Evolutionary conservation across 2,329 filamentous ascomycete genomes (phyloP).

Genomic region (Neopestalotiopsis sp.): DNA sequence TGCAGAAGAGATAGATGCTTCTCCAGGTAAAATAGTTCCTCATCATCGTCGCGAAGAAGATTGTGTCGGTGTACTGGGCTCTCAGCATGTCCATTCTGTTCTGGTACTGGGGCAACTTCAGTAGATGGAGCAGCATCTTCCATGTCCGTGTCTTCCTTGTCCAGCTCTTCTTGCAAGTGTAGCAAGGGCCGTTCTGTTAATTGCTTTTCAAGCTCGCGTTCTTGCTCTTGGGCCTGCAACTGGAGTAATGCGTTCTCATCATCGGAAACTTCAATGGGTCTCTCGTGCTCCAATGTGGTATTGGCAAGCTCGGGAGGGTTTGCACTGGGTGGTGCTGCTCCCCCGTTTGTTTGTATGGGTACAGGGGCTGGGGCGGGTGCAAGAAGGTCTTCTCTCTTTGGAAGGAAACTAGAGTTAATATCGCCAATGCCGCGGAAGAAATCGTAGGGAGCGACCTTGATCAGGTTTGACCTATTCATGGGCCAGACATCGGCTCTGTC

Average conservation of each 20-base stretch:
- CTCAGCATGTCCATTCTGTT: constrained; percentile 32
- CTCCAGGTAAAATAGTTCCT: constrained; percentile 79
- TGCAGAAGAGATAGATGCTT: constrained; percentile 79
- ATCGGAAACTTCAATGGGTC: constrained; percentile 24
- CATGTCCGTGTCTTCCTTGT: constrained; percentile 77
- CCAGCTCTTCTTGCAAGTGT: constrained; percentile 90
- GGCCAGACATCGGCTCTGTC: constrained; percentile 96
- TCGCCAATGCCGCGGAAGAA: constrained; percentile 98
- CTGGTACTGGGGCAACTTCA: constrained; percentile 26
- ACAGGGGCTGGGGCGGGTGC: constrained; percentile 11
- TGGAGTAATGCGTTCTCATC: constrained; percentile 58
- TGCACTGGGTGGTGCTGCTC: constrained; percentile 16
- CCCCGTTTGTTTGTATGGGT: constrained; percentile 25
- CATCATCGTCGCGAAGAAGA: constrained; percentile 85
- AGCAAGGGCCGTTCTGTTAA: constrained; percentile 85
- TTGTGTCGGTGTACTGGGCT: constrained; percentile 63
- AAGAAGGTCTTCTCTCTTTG: constrained; percentile 69
- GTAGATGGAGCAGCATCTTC: constrained; percentile 28
- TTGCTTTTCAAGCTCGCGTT: constrained; percentile 86
- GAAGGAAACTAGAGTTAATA: constrained; percentile 97
- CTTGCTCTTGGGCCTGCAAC: constrained; percentile 82
- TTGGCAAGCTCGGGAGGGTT: constrained; percentile 17
- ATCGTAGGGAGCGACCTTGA: constrained; percentile 94
- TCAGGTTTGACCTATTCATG: constrained; percentile 86
- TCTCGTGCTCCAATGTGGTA: constrained; percentile 26